A percentile compares a stretch with the other conserved stretches of the same genome.
These are phyloP conservation scores for Yamadazyma taylorii DNA, from an alignment of 1,139 yeast species.

Conservation along the genomic window DNA sequence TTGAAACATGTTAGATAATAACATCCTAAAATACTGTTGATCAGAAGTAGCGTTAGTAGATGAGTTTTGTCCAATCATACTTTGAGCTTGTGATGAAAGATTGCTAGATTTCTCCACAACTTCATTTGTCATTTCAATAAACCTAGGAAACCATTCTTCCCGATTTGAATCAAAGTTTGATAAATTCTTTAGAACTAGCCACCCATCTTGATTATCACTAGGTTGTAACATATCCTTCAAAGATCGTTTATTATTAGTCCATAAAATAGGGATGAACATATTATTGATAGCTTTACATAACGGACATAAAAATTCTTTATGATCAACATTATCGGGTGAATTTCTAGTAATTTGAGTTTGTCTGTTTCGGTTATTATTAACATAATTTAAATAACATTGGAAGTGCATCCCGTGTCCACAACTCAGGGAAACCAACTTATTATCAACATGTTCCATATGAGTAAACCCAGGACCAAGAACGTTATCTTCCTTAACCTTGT, in stretches of 20 bases:
- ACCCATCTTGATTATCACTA: conserved; percentile 7
- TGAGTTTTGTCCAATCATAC: conserved; percentile 23
- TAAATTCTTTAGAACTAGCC: conserved; percentile 17
- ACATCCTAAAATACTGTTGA: conserved; percentile 28
- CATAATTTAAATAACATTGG: conserved; percentile 68
- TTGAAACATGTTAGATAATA: conserved; percentile 38
- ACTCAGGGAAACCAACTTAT: conserved; percentile 63
- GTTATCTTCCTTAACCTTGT: conserved; percentile 31
- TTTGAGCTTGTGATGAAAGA: conserved; percentile 27
- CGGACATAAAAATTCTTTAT: conserved; percentile 83
- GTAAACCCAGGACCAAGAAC: conserved; percentile 77
- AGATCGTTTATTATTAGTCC: conserved; percentile 41
- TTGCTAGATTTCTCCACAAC: conserved; percentile 28
- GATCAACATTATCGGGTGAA: conserved; percentile 70
- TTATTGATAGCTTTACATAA: conserved; percentile 87
- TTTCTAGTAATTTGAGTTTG: conserved; percentile 79
- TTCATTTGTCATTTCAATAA: conserved; percentile 19
- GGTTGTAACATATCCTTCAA: conserved; percentile 23
- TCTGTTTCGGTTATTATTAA: conserved; percentile 47
- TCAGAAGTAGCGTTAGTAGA: conserved; percentile 13
- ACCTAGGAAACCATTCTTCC: conserved; percentile 28
- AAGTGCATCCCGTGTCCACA: conserved; percentile 97
- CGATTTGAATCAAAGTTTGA: conserved; percentile 18
- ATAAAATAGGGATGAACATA: conserved; percentile 73
- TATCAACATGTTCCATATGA: conserved; percentile 35